phyloP scores from a whole-genome alignment of 2,329 filamentous ascomycete genomes.

The Phaeosphaeria sp. region DNA sequence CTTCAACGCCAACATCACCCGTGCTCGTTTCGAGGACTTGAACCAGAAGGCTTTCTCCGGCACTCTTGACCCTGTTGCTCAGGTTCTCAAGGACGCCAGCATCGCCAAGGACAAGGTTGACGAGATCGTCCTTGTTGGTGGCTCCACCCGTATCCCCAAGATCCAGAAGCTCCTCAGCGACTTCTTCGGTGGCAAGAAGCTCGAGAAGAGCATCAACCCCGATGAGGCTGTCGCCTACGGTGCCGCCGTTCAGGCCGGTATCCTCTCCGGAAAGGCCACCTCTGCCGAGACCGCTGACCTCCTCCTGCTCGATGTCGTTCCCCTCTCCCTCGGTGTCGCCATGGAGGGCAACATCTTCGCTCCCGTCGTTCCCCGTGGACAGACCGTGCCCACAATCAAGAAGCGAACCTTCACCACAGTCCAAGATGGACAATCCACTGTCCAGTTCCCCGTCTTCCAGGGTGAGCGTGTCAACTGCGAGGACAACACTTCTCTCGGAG shows the following conservation, averaged over 20 bases:
- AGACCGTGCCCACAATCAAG: slow-evolving; percentile 60
- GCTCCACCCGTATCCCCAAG: slow-evolving; percentile 96
- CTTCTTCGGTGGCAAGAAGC: slow-evolving; percentile 99
- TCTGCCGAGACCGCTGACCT: slow-evolving; percentile 94
- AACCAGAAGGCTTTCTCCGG: slow-evolving; percentile 95
- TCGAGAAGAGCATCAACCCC: slow-evolving; percentile 99
- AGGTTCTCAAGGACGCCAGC: slow-evolving; percentile 91
- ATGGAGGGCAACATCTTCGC: slow-evolving; percentile 99
- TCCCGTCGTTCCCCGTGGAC: slow-evolving; percentile 75
- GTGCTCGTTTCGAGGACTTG: slow-evolving; percentile 98
- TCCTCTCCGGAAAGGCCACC: slow-evolving; percentile 96
- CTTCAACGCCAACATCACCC: slow-evolving; percentile 96
- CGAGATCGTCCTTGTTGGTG: slow-evolving; percentile 98
- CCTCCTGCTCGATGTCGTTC: slow-evolving; percentile 93
- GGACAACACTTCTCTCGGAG: slow-evolving; percentile 96
- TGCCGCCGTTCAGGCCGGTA: slow-evolving; percentile 98
- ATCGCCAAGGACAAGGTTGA: slow-evolving; percentile 92
- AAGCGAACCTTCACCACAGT: slow-evolving; percentile 82
- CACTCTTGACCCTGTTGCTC: slow-evolving; percentile 92
- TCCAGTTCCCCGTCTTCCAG: slow-evolving; percentile 93
- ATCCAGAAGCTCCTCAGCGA: slow-evolving; percentile 99
- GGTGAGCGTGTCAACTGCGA: slow-evolving; percentile 98
- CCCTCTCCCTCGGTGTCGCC: slow-evolving; percentile 95
- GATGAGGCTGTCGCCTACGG: slow-evolving; percentile 99
- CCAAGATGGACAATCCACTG: slow-evolving; percentile 66